phyloP scores from a whole-genome alignment of 2,329 filamentous ascomycete species.

The Dothistroma septosporum region DNA sequence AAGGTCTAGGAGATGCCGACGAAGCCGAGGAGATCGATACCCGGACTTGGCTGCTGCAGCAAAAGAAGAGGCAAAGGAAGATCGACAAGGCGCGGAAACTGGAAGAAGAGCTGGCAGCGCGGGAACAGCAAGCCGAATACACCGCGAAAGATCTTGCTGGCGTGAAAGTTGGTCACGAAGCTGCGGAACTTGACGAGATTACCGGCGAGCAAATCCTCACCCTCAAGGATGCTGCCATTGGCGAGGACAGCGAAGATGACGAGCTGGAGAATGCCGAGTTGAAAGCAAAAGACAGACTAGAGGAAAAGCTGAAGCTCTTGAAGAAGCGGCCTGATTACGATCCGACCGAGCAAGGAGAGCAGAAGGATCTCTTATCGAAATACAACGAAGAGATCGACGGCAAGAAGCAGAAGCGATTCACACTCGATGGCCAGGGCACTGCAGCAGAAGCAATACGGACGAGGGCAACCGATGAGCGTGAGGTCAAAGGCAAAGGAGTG shows the following conservation, averaged over 20 bases:
- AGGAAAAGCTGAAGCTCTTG: slow-evolving; percentile 76
- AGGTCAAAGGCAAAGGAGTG: slow-evolving; percentile 61
- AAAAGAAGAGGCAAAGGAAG: slow-evolving; percentile 92
- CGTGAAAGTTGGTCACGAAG: slow-evolving; percentile 85
- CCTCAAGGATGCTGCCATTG: slow-evolving; percentile 86
- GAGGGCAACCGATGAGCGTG: slow-evolving; percentile 40
- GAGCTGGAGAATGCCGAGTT: slow-evolving; percentile 77
- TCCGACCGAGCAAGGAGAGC: slow-evolving; percentile 66
- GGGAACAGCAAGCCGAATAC: slow-evolving; percentile 68
- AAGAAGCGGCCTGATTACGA: slow-evolving; percentile 89
- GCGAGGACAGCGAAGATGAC: slow-evolving; percentile 76
- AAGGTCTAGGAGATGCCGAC: slow-evolving; percentile 73
- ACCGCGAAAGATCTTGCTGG: slow-evolving; percentile 82
- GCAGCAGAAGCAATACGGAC: slow-evolving; percentile 59
- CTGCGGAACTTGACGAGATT: slow-evolving; percentile 69
- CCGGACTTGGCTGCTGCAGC: slow-evolving; percentile 77
- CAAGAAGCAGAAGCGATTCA: slow-evolving; percentile 84
- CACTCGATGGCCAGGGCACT: slow-evolving; percentile 72
- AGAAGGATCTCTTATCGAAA: slow-evolving; percentile 71
- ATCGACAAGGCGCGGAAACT: slow-evolving; percentile 67
- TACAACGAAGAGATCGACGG: slow-evolving; percentile 95
- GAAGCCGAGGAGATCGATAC: slow-evolving; percentile 65
- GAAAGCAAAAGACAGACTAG: slow-evolving; percentile 66
- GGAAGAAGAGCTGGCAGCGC: slow-evolving; percentile 74
- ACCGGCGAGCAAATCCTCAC: slow-evolving; percentile 84